Conservation (phyloP, 495 filamentous ascomycete species). For the Hypoxylon lienhwacheense region DNA sequence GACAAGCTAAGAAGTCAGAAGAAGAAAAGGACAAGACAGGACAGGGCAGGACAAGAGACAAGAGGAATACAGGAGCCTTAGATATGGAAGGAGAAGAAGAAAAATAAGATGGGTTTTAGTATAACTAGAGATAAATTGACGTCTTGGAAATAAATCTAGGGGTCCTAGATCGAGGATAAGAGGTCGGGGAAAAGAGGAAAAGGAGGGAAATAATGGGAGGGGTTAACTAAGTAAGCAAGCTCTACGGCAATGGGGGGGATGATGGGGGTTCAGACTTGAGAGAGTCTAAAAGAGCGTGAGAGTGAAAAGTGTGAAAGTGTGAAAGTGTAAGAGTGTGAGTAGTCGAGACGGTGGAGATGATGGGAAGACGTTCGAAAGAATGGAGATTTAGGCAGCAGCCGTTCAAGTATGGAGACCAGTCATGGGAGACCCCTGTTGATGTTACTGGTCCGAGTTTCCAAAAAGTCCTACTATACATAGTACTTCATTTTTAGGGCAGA, state of each 20-base stretch:
- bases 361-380: slow-evolving; percentile 29
- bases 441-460: slow-evolving; percentile 6
- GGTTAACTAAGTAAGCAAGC: no score
- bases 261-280: no score
- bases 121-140: no score
- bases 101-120: no score
- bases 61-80: slow-evolving; percentile 30
- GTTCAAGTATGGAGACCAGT: slow-evolving; percentile 31
- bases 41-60: no score
- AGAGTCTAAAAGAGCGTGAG: no score
- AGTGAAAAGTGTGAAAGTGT: no score
- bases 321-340: no score
- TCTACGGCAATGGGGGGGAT: no score
- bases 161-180: not conserved
- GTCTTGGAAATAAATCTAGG: no score
- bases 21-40: slow-evolving; percentile 9
- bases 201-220: slow-evolving; percentile 17
- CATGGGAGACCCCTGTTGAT: slow-evolving; percentile 23
- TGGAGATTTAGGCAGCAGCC: slow-evolving; percentile 43
- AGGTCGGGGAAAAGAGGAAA: slow-evolving; percentile 13
- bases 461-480: slow-evolving; percentile 41
- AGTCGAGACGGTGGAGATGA: no score
- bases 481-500: slow-evolving; percentile 30
- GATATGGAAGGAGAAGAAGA: not conserved
- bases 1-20: slow-evolving; percentile 6